Conservation (phyloP, 352 stramenopile species). For the Phytopythium helicoides region DNA sequence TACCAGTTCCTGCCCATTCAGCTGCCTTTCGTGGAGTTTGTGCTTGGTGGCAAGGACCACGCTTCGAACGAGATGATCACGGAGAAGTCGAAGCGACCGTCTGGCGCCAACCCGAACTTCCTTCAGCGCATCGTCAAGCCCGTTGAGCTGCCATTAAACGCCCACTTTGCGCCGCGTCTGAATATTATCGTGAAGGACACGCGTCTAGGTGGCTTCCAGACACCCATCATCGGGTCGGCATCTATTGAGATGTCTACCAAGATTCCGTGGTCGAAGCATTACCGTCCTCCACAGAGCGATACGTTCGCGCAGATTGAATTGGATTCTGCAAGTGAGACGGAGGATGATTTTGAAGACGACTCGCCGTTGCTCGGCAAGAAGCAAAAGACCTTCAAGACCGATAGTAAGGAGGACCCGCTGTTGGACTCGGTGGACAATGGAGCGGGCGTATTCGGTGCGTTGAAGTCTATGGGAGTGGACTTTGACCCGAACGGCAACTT, state of each 20-base stretch:
- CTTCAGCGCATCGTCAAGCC: slow-evolving; percentile 88
- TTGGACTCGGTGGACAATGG: slow-evolving; percentile 65
- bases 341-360: slow-evolving; percentile 55
- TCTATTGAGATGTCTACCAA: slow-evolving; percentile 85
- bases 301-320: slow-evolving; percentile 67
- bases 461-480: slow-evolving; percentile 84
- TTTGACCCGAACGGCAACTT: slow-evolving; percentile 66
- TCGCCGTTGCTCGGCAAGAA: slow-evolving; percentile 39
- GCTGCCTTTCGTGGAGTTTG: slow-evolving; percentile 86
- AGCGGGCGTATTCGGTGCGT: slow-evolving; percentile 80
- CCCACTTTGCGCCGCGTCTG: slow-evolving; percentile 84
- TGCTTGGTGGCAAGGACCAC: slow-evolving; percentile 81
- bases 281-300: slow-evolving; percentile 64
- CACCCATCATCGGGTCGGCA: slow-evolving; percentile 77
- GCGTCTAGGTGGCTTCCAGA: slow-evolving; percentile 83
- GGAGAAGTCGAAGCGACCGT: slow-evolving; percentile 81
- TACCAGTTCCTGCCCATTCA: slow-evolving; percentile 90
- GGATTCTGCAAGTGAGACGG: slow-evolving; percentile 29
- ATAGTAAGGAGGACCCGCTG: slow-evolving; percentile 16
- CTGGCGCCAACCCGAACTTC: slow-evolving; percentile 87
- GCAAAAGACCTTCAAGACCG: slow-evolving; percentile 7
- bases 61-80: slow-evolving; percentile 83
- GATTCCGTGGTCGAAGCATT: slow-evolving; percentile 81
- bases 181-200: slow-evolving; percentile 91
- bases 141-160: slow-evolving; percentile 84